Conservation (phyloP, 257 asterid genomes). For the Cynanchum wilfordii region DNA sequence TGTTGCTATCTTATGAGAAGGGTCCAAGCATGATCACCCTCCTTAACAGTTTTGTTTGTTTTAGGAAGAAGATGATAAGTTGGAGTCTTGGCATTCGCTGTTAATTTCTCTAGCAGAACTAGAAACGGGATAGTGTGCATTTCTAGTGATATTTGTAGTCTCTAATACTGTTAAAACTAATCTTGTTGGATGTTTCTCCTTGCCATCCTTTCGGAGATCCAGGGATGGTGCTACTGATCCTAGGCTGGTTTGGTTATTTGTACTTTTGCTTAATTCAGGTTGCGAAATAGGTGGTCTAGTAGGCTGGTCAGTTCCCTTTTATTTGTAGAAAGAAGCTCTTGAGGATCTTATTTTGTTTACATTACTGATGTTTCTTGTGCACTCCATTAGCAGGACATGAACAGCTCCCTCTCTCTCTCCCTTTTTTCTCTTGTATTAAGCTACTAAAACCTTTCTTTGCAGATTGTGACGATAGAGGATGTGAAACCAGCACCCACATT, state of each 20-base stretch:
- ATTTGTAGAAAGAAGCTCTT: not conserved
- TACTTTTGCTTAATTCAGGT: not conserved
- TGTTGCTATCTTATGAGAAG: not conserved
- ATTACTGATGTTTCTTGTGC: not conserved
- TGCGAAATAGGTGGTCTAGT: not conserved
- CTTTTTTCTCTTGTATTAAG: not conserved
- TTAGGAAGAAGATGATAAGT: not conserved
- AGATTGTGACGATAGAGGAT: slow-evolving; percentile 70
- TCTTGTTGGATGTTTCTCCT: not conserved
- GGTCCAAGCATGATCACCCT: not conserved
- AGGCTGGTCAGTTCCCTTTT: not conserved
- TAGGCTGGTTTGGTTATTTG: not conserved
- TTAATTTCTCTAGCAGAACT: not conserved
- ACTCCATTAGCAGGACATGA: not conserved
- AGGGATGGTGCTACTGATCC: not conserved
- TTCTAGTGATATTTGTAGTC: not conserved
- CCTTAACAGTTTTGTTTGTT: not conserved
- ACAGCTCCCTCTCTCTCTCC: not conserved
- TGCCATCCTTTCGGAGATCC: not conserved
- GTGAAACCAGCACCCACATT: slow-evolving; percentile 79
- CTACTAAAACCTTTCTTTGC: slow-evolving; percentile 9
- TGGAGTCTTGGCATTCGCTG: not conserved
- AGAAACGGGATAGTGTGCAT: not conserved
- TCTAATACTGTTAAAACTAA: not conserved
- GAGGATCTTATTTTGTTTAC: not conserved